A percentile compares a stretch with the other conserved stretches of the same genome.
Conservation (phyloP, 768 basidiomycete genomes). For the Tremella yokohamensis region DNA sequence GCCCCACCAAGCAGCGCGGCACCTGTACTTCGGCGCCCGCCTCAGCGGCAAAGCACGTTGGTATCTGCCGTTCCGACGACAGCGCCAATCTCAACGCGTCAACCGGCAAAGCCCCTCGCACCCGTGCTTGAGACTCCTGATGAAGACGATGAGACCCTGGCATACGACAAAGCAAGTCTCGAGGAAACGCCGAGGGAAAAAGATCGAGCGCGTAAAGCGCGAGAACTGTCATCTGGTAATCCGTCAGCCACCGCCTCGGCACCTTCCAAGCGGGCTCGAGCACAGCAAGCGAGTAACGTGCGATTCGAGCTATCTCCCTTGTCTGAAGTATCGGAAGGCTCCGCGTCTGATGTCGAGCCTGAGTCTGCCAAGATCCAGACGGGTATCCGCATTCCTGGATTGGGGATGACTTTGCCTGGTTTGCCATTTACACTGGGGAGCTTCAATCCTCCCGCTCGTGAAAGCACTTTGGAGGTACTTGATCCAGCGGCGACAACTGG, state of each 20-base stretch:
- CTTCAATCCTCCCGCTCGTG: neutral
- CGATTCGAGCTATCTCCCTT: neutral
- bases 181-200: neutral
- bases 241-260: slow-evolving; percentile 1
- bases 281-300: neutral
- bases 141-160: no score
- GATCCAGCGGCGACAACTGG: no score
- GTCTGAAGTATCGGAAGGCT: slow-evolving; percentile 1
- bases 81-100: no score
- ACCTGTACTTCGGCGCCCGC: no score
- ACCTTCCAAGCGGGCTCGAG: neutral
- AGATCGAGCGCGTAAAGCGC: neutral
- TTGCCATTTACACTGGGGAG: neutral
- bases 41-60: no score
- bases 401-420: neutral
- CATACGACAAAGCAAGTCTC: no score
- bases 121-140: no score
- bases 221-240: slow-evolving; percentile 1
- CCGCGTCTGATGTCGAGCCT: neutral
- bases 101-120: no score
- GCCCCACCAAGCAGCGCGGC: no score
- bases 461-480: neutral
- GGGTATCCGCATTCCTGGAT: neutral
- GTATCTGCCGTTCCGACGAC: no score
- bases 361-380: neutral